Percentiles rank a stretch among this genome's conserved stretches.
phyloP scores from a whole-genome alignment of 768 basidiomycete species.

The Termitomyces titanicus region DNA sequence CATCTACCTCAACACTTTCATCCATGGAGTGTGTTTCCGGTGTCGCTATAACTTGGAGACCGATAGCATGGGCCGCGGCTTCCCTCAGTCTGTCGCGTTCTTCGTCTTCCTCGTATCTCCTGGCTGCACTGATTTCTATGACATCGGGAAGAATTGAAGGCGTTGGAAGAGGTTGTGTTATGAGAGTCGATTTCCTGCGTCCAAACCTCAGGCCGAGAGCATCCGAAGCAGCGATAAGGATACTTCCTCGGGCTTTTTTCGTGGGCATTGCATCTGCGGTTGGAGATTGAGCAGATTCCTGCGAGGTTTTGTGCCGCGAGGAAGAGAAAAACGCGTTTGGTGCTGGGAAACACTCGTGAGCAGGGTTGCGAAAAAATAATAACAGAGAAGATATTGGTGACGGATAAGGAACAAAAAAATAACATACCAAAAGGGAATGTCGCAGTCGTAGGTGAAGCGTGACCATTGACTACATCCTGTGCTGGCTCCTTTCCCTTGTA shows the following conservation, averaged over 20 bases:
- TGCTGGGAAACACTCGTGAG: constrained; percentile 5
- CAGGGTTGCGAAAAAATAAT: not conserved
- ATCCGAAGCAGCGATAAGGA: constrained; percentile 53
- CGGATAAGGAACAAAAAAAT: constrained; percentile 1
- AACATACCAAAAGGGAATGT: constrained; percentile 17
- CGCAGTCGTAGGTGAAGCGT: constrained; percentile 16
- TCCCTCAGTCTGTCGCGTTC: constrained; percentile 75
- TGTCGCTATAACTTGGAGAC: constrained; percentile 53
- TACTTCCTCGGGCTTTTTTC: constrained; percentile 37
- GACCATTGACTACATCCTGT: constrained; percentile 12
- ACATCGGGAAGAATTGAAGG: constrained; percentile 60
- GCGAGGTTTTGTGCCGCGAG: constrained; percentile 21
- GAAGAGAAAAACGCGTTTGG: constrained; percentile 17
- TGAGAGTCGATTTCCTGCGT: constrained; percentile 35
- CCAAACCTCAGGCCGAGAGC: constrained; percentile 47
- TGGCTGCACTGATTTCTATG: constrained; percentile 63
- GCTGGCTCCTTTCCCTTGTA: constrained; percentile 31
- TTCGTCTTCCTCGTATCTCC: constrained; percentile 59
- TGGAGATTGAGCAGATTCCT: constrained; percentile 17
- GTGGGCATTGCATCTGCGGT: constrained; percentile 20
- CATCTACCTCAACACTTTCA: constrained; percentile 34
- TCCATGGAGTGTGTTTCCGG: constrained; percentile 31
- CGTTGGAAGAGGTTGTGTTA: constrained; percentile 28
- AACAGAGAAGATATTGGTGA: not conserved
- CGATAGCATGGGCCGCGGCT: constrained; percentile 74